Evolutionary conservation across 495 filamentous ascomycete genomes (phyloP), one percentile per base, ranked within the genome.

Genomic region (Penicillium arizonense): DNA sequence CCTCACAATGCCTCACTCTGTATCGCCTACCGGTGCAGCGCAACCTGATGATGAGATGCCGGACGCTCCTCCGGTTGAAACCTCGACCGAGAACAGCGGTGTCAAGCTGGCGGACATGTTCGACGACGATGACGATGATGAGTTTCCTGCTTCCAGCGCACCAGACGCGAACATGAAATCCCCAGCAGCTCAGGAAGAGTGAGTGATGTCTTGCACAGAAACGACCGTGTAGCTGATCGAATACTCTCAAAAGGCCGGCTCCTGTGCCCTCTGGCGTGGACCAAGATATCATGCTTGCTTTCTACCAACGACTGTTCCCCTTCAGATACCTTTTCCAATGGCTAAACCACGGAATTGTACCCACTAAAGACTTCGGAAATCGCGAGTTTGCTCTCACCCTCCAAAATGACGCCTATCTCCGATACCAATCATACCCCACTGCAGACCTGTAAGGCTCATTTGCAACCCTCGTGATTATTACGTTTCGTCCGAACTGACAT

Each of bases 271-370:
- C 67, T 2, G 65, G 71, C 44, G 87, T 87, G 1, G 89, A 96
- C 57, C 82, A 88, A 6, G 89, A 91, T 59, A 77, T 92, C 12
- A 87, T 97, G 84, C 81, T 88, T 51, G 85, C 83, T 26, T 99
- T 96, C 71, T 99, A 99, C 63, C 89, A 95, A 64, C 90, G 94
- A 36, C 82, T 97, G 34, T 97, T 97, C 66, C 94, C 94, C 7
- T 99, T 95, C 76, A 86, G 94, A 30, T 86, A 89, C 58, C 84
- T 97, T 21, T 97, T 97, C 73, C 92, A 97, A 69, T 99, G 94
- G 94, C 82, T 99, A 14, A 97, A 97, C 64, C 94, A 99, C 68
- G 89, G 88, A 40, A 85, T 91, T 24, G 79, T 83, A 5, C 94
- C 95, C 0, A 85, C 86, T 2, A 84, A 84, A 52, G 92, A 97